Evolutionary conservation across 78 protist genomes (phyloP).

Genomic region (Dictyostelium intermedium): DNA sequence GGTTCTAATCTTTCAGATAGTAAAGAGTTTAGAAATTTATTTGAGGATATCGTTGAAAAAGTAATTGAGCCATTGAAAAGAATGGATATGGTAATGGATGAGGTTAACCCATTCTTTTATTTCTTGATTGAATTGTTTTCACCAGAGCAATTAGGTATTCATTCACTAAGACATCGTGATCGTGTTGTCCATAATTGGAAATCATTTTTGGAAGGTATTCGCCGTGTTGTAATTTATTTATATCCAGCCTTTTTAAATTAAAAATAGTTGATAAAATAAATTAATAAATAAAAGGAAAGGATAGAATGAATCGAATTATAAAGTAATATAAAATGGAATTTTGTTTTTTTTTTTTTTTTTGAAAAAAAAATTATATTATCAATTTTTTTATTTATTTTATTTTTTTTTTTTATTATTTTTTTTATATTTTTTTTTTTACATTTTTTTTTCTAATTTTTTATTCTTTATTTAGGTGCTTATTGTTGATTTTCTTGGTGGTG

Average conservation of each 20-base stretch:
- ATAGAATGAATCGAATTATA: background rate
- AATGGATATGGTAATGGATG: slow-evolving; percentile 29
- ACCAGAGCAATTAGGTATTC: slow-evolving; percentile 31
- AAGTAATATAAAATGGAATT: too few species aligned
- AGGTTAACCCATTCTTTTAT: slow-evolving; percentile 42
- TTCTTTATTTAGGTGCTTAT: background rate
- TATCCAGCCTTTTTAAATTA: slow-evolving; percentile 5
- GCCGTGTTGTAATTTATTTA: slow-evolving; percentile 35
- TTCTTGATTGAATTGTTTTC: slow-evolving; percentile 20
- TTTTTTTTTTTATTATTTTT: background rate
- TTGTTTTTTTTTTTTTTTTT: background rate
- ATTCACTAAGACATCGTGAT: slow-evolving; percentile 42
- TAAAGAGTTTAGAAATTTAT: slow-evolving; percentile 69
- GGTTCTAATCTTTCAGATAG: slow-evolving; percentile 64
- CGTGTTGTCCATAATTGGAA: slow-evolving; percentile 67
- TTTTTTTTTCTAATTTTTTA: too few species aligned
- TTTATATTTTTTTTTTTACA: background rate
- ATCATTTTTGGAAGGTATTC: slow-evolving; percentile 47
- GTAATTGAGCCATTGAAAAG: slow-evolving; percentile 60
- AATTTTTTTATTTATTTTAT: background rate
- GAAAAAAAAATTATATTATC: background rate
- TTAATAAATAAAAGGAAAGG: background rate
- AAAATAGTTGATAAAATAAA: background rate
- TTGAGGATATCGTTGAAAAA: slow-evolving; percentile 76
- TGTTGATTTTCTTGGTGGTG: background rate